Conservation (phyloP, 208 protist species). For the Trypanosoma mega region DNA sequence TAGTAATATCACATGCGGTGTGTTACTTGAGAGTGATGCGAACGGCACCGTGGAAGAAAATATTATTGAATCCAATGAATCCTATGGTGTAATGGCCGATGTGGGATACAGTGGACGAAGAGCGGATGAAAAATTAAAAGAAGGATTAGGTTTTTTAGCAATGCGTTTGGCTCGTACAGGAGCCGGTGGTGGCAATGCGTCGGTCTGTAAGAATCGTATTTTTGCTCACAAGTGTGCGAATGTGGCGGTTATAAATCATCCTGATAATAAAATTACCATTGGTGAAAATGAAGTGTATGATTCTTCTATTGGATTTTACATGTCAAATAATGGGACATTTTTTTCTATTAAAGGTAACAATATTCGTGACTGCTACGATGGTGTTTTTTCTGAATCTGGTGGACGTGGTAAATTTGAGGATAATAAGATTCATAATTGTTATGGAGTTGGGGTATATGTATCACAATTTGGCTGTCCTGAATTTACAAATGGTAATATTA, state of each 20-base stretch:
- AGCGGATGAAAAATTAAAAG: constrained; percentile 31
- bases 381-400: constrained; percentile 48
- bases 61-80: constrained; percentile 61
- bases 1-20: constrained; percentile 57
- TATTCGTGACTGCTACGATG: constrained; percentile 73
- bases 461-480: constrained; percentile 45
- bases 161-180: not conserved
- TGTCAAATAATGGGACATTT: constrained; percentile 46
- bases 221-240: constrained; percentile 57
- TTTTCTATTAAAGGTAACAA: constrained; percentile 45
- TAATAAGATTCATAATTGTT: constrained; percentile 70
- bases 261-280: constrained; percentile 28
- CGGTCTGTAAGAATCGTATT: constrained; percentile 54
- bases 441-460: constrained; percentile 66
- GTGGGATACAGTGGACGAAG: constrained; percentile 36
- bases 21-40: constrained; percentile 50
- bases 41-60: constrained; percentile 68
- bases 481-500: constrained; percentile 48
- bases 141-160: not conserved
- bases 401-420: constrained; percentile 49
- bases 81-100: constrained; percentile 70
- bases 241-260: constrained; percentile 43
- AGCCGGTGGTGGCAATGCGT: constrained; percentile 8
- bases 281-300: constrained; percentile 59
- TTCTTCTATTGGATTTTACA: constrained; percentile 64